Percentiles rank a stretch among this genome's conserved stretches.
These are phyloP conservation scores for Gossypium raimondii DNA, from an alignment of 345 rosid genomes.

Conservation along the genomic window DNA sequence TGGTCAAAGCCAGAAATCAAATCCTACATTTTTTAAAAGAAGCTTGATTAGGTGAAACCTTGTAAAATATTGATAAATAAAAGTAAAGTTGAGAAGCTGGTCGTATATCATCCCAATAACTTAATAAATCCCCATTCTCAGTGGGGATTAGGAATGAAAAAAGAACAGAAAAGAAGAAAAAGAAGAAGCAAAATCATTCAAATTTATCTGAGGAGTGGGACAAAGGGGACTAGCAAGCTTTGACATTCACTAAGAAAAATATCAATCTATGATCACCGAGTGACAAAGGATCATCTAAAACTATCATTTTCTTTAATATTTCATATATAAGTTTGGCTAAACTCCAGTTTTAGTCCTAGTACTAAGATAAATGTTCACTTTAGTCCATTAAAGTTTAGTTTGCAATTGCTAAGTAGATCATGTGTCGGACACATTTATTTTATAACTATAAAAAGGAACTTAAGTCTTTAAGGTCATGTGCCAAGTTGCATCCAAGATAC, in stretches of 20 bases:
- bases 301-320: neutral
- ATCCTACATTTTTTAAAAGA: constrained; percentile 51
- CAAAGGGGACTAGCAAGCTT: neutral
- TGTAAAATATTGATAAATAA: constrained; percentile 3
- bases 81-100: constrained; percentile 15
- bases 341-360: neutral
- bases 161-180: neutral
- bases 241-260: neutral
- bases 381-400: neutral
- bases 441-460: neutral
- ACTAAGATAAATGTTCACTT: neutral
- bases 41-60: constrained; percentile 7
- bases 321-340: neutral
- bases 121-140: neutral
- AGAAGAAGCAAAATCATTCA: constrained; percentile 1
- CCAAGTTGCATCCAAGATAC: neutral
- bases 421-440: neutral
- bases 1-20: constrained; percentile 95
- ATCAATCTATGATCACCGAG: neutral
- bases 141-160: neutral
- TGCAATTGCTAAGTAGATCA: neutral
- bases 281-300: neutral
- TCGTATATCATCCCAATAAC: neutral
- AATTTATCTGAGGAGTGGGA: neutral
- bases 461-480: neutral